Base-by-base conservation (phyloP, 345 rosid species). In the Adansonia digitata region DNA sequence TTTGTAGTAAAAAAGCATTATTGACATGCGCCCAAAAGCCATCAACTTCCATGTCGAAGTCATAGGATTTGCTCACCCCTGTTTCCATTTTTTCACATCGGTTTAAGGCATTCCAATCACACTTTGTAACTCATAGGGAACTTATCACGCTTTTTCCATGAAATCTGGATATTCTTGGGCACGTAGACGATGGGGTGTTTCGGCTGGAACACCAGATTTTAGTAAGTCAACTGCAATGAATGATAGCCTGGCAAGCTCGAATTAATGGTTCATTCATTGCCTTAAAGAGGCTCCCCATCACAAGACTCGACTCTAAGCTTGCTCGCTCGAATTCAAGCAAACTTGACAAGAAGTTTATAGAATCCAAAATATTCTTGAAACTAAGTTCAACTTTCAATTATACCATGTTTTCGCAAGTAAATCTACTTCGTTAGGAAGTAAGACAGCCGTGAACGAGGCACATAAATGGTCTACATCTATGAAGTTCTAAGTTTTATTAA, bases 181-280 rank as follows among this genome's bases (percentile, higher is more conserved):
- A 0, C 80, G 76, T 7, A 85, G 76, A 7, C 84, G 70, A 1
- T 13, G 55, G 0, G 91, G 88, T 42, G 87, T 81, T 77, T 77
- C 74, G 0, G 91, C 92, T 5, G 91, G 85, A 14, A 85, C 76
- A 10, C 91, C 91, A 0, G 92, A 88, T 86, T 88, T 90, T 0
- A 89, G 86, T 79, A 85, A 88, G 65, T 90, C 92, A 1, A 88
- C 90, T 0, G 91, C 92, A 3, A 76, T 77, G 13, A 92, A 87
- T 55, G 74, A 77, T 57, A 82, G 74, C 43, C 12, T 15, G 69
- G 94, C 89, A 43, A 90, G 90, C 48, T 81, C 46, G 17, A n/a
- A 76, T 63, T 66, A 91, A 88, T 11, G 55, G 71, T 2, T 45
- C 10, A 48, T 90, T 84, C 75, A 39, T 77, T 0, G 91, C 94